Evolutionary conservation across 2,329 filamentous ascomycete species (phyloP).

Genomic region (Blastomyces parvus): DNA sequence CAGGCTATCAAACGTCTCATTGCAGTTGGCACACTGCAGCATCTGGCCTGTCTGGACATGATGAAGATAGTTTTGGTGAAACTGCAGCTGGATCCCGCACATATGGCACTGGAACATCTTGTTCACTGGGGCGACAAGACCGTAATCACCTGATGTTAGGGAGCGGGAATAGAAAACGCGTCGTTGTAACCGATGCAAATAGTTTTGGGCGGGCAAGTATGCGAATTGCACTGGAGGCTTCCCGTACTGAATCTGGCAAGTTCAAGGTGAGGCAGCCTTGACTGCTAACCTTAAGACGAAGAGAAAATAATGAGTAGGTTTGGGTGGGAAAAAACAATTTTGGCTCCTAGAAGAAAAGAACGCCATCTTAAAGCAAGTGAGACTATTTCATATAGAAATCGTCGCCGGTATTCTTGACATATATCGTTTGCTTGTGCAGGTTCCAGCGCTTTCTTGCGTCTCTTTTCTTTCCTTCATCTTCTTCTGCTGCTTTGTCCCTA

Average conservation of each 20-base stretch:
- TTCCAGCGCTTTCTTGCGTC: background rate
- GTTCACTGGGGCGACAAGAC: background rate
- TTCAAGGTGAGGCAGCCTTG: background rate
- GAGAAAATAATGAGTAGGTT: background rate
- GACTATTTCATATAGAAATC: background rate
- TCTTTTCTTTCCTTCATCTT: background rate
- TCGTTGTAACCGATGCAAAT: background rate
- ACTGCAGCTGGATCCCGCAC: background rate
- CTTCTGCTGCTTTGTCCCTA: too few relatives aligned
- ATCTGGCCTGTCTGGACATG: background rate
- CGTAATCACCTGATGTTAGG: background rate
- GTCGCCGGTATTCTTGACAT: background rate
- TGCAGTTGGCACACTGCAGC: background rate
- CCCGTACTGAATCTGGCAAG: background rate
- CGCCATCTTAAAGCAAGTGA: background rate
- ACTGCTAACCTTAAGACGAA: background rate
- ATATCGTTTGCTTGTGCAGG: background rate
- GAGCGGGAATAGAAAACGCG: background rate
- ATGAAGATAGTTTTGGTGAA: background rate
- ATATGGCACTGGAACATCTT: constrained; percentile 6
- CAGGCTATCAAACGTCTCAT: constrained; percentile 2
- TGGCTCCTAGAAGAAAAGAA: background rate
- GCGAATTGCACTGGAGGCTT: background rate
- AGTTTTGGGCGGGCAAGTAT: background rate
- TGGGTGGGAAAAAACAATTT: background rate